phyloP scores from a whole-genome alignment of 2,329 filamentous ascomycete species.

The Calycina marina region DNA sequence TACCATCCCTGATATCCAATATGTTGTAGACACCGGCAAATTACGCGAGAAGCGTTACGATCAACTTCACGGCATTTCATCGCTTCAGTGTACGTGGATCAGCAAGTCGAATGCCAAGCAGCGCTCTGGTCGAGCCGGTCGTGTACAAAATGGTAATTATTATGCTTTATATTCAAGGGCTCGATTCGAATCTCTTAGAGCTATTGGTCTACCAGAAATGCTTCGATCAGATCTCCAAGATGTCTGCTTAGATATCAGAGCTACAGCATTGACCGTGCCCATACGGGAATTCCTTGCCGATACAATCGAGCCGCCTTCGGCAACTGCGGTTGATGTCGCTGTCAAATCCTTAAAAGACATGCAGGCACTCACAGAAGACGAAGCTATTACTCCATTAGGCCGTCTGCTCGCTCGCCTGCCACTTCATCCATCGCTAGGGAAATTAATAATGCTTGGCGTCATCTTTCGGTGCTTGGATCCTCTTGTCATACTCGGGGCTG shows the following conservation, averaged over 20 bases:
- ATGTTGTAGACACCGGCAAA: constrained; percentile 83
- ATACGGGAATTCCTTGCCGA: constrained; percentile 67
- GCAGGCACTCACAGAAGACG: constrained; percentile 69
- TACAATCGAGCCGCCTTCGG: constrained; percentile 75
- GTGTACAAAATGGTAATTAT: constrained; percentile 77
- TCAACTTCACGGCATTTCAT: constrained; percentile 74
- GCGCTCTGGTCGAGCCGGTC: constrained; percentile 77
- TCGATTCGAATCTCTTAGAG: constrained; percentile 74
- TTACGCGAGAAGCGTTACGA: constrained; percentile 93
- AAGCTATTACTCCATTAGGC: constrained; percentile 70
- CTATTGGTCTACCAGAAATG: constrained; percentile 72
- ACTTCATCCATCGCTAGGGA: constrained; percentile 75
- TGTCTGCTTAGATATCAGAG: constrained; percentile 82
- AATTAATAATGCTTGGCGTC: constrained; percentile 84
- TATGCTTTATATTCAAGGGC: constrained; percentile 86
- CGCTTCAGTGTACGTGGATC: constrained; percentile 82
- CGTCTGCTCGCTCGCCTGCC: constrained; percentile 82
- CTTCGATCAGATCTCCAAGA: constrained; percentile 81
- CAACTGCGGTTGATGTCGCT: constrained; percentile 68
- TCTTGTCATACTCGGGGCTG: constrained; percentile 72
- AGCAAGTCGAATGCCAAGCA: constrained; percentile 87
- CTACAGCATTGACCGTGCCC: constrained; percentile 70
- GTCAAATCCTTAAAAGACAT: constrained; percentile 66
- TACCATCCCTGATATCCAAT: constrained; percentile 89
- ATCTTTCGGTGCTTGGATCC: constrained; percentile 85